These are phyloP conservation scores for Didymella glomerata DNA, from an alignment of 2,329 filamentous ascomycete genomes.

Conservation along the genomic window DNA sequence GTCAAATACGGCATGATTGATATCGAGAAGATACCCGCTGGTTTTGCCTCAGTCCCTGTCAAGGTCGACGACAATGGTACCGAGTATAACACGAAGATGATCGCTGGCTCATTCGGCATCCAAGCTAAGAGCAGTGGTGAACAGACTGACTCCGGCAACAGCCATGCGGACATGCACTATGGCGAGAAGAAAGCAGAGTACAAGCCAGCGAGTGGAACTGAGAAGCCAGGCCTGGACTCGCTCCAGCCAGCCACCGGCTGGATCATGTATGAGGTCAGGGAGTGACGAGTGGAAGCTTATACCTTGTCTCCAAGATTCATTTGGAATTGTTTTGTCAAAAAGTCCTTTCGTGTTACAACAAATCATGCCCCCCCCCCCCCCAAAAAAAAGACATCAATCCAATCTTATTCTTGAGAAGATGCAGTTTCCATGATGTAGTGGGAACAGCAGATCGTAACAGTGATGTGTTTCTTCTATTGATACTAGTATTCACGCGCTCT, in stretches of 20 bases:
- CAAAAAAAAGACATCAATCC: neutral
- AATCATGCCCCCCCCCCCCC: no score
- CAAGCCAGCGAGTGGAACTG: neutral
- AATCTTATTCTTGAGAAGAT: neutral
- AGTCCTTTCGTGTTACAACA: neutral
- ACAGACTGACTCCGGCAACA: neutral
- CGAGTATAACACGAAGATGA: slow-evolving; percentile 20
- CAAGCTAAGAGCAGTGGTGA: slow-evolving; percentile 12
- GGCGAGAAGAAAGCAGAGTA: neutral
- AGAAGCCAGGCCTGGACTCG: slow-evolving; percentile 17
- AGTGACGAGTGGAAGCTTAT: neutral
- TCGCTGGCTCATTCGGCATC: slow-evolving; percentile 26
- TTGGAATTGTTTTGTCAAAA: neutral
- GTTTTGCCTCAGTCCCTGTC: slow-evolving; percentile 23
- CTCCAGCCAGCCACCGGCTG: slow-evolving; percentile 25
- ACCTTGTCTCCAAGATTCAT: neutral
- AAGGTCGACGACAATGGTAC: slow-evolving; percentile 23
- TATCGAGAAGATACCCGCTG: slow-evolving; percentile 14
- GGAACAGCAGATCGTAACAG: neutral
- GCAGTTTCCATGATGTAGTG: neutral
- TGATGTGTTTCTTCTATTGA: slow-evolving; percentile 10
- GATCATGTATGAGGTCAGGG: slow-evolving; percentile 24
- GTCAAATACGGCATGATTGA: slow-evolving; percentile 17
- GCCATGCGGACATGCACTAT: neutral
- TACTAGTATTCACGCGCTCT: slow-evolving; percentile 3